phyloP scores from a whole-genome alignment of 345 rosid genomes.

The Boechera retrofracta region DNA sequence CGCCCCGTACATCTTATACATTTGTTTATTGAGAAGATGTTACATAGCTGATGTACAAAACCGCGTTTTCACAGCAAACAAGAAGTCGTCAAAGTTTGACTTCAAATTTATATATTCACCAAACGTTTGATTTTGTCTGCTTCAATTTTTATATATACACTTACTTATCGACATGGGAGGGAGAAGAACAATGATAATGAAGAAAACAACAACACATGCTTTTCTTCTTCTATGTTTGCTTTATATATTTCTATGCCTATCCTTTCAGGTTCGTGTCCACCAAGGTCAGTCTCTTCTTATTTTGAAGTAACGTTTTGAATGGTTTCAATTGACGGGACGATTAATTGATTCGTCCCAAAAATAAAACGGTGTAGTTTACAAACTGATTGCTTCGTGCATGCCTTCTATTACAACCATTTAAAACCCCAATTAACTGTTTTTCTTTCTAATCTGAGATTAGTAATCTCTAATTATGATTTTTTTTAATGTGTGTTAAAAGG shows the following conservation, averaged over 20 bases:
- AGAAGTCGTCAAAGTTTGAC: constrained; percentile 24
- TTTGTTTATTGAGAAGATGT: constrained; percentile 15
- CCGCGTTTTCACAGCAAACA: constrained; percentile 25
- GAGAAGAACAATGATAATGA: constrained; percentile 20
- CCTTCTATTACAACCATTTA: neutral
- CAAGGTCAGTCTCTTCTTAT: constrained; percentile 29
- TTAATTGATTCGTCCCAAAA: neutral
- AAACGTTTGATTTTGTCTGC: constrained; percentile 2
- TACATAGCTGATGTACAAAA: constrained; percentile 13
- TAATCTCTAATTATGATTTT: neutral
- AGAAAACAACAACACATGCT: constrained; percentile 17
- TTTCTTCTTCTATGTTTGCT: constrained; percentile 34
- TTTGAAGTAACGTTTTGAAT: neutral
- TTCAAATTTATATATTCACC: neutral
- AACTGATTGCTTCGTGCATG: neutral
- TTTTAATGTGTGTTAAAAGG: constrained; percentile 4
- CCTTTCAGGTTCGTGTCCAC: constrained; percentile 3
- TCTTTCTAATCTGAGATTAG: neutral
- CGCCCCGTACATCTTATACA: too few species aligned
- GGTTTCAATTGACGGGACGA: neutral
- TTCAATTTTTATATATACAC: constrained; percentile 7
- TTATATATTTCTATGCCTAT: constrained; percentile 29
- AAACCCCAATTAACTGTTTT: neutral
- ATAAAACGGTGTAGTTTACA: neutral
- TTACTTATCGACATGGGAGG: neutral